Conservation (phyloP, 352 stramenopile species). For the Pythium apleroticum region DNA sequence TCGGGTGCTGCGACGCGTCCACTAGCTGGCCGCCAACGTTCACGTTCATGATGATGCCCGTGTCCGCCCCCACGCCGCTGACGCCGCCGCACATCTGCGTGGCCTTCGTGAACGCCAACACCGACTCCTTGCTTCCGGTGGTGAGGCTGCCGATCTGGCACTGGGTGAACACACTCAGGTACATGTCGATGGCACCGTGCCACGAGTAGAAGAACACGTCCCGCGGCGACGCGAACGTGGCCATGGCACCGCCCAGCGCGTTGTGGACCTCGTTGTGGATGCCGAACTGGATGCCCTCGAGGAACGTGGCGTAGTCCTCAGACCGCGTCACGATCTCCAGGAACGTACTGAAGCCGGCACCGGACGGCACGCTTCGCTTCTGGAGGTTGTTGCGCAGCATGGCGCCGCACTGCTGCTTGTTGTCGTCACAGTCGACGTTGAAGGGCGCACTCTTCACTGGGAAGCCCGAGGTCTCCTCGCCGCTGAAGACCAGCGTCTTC, state of each 20-base stretch:
- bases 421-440: conserved; percentile 42
- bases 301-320: conserved; percentile 54
- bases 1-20: conserved; percentile 58
- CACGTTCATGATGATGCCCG: conserved; percentile 43
- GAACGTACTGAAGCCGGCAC: conserved; percentile 51
- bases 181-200: conserved; percentile 69
- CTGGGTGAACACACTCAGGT: conserved; percentile 62
- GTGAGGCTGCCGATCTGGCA: conserved; percentile 54
- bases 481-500: conserved; percentile 30
- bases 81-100: conserved; percentile 49
- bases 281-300: conserved; percentile 59
- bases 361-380: conserved; percentile 38
- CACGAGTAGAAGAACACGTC: conserved; percentile 76
- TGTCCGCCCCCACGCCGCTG: conserved; percentile 34
- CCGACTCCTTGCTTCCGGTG: conserved; percentile 42
- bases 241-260: conserved; percentile 50
- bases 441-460: conserved; percentile 36
- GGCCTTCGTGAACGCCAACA: conserved; percentile 42
- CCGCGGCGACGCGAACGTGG: conserved; percentile 44
- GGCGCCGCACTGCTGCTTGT: conserved; percentile 32
- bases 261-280: conserved; percentile 67
- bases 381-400: conserved; percentile 48
- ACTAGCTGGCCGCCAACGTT: conserved; percentile 42
- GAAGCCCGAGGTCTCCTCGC: conserved; percentile 34
- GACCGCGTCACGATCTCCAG: conserved; percentile 51